phyloP scores from a whole-genome alignment of 805 yeast species.

The Ogataea methanolica region DNA sequence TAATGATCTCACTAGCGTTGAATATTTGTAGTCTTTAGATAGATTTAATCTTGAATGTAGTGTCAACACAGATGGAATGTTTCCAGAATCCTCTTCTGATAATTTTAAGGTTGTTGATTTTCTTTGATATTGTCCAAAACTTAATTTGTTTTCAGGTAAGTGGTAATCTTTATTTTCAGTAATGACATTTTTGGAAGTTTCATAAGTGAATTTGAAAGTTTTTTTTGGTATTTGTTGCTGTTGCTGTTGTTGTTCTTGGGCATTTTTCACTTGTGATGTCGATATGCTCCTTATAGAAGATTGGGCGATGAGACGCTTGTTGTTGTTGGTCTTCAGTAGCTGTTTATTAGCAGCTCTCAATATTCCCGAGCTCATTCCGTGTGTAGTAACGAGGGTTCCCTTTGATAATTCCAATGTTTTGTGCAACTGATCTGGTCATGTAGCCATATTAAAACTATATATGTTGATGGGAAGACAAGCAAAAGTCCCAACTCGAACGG shows the following conservation, averaged over 20 bases:
- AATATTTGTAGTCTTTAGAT: slow-evolving; percentile 49
- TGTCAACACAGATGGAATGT: slow-evolving; percentile 71
- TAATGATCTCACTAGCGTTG: slow-evolving; percentile 77
- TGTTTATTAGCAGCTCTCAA: slow-evolving; percentile 8
- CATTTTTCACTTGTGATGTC: slow-evolving; percentile 10
- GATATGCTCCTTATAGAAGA: slow-evolving; percentile 8
- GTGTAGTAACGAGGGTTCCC: too few relatives aligned
- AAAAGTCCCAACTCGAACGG: neutral
- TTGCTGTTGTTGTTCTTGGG: neutral
- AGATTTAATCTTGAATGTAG: slow-evolving; percentile 73
- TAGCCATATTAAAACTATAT: too few relatives aligned
- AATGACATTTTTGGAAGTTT: slow-evolving; percentile 21
- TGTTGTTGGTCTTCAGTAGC: slow-evolving; percentile 1
- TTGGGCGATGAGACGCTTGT: neutral
- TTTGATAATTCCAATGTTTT: too few relatives aligned
- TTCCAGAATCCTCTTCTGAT: slow-evolving; percentile 46
- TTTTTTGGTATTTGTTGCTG: slow-evolving; percentile 7
- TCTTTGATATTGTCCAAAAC: slow-evolving; percentile 31
- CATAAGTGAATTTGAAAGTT: slow-evolving; percentile 25
- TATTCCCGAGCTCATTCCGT: slow-evolving; percentile 8
- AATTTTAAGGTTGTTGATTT: slow-evolving; percentile 26
- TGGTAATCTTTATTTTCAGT: slow-evolving; percentile 11
- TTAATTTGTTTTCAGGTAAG: slow-evolving; percentile 20
- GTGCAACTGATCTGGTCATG: too few relatives aligned
- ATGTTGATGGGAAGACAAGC: too few relatives aligned